Evolutionary conservation across 2,329 filamentous ascomycete species (phyloP).

Genomic region (Fusarium anthophilum): DNA sequence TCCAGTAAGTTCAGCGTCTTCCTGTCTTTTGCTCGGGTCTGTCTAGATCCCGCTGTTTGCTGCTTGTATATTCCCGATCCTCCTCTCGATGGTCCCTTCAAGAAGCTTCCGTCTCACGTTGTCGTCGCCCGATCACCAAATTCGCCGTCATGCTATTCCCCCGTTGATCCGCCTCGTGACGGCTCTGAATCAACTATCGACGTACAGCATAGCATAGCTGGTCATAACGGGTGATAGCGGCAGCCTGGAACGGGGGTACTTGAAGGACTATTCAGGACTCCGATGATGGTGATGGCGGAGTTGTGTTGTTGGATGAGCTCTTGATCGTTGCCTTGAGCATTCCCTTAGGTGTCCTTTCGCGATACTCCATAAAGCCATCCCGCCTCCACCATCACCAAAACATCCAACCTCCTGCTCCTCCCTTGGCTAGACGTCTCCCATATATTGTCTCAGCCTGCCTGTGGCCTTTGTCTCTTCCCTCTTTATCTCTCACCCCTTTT

Average conservation of each 20-base stretch:
- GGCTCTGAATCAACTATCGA: conserved; percentile 24
- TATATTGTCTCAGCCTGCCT: conserved; percentile 28
- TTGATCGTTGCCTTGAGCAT: conserved; percentile 38
- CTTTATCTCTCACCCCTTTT: conserved; percentile 17
- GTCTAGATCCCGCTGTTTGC: conserved; percentile 11
- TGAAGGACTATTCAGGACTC: background rate
- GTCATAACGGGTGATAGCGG: conserved; percentile 22
- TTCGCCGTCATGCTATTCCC: conserved; percentile 26
- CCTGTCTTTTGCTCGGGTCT: conserved; percentile 13
- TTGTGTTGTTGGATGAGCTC: conserved; percentile 19
- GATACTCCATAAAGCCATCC: conserved; percentile 41
- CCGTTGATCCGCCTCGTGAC: conserved; percentile 35
- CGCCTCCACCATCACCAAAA: conserved; percentile 36
- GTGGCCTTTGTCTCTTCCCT: conserved; percentile 21
- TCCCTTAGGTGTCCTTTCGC: conserved; percentile 44
- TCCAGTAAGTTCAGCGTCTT: conserved; percentile 41
- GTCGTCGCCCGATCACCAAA: conserved; percentile 23
- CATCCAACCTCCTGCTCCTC: conserved; percentile 36
- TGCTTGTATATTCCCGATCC: conserved; percentile 17
- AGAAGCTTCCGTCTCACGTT: conserved; percentile 22
- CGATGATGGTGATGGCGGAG: conserved; percentile 11
- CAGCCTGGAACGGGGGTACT: conserved; percentile 25
- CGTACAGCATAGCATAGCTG: conserved; percentile 23
- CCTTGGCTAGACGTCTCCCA: conserved; percentile 21
- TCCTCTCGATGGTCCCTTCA: conserved; percentile 38